phyloP scores from a whole-genome alignment of 2,329 filamentous ascomycete species.

The Orbilia ellipsospora region DNA sequence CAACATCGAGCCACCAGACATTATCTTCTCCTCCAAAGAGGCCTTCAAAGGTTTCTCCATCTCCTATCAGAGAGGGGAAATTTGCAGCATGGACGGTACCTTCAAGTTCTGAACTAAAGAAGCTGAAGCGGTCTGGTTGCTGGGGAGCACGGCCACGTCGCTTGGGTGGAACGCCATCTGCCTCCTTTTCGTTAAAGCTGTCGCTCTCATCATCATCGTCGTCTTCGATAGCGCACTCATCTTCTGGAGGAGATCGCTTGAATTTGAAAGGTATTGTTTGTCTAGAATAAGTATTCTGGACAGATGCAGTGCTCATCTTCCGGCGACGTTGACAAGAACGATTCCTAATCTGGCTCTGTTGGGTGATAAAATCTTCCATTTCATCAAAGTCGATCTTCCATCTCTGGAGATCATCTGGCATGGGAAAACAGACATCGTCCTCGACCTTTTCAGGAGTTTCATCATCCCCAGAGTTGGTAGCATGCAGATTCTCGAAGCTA shows the following conservation, averaged over 20 bases:
- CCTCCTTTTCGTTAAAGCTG: slow-evolving; percentile 38
- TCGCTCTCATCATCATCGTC: slow-evolving; percentile 45
- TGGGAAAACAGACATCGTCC: slow-evolving; percentile 88
- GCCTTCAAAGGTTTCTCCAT: slow-evolving; percentile 84
- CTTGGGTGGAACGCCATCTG: slow-evolving; percentile 24
- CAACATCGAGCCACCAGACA: slow-evolving; percentile 89
- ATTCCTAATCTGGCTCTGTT: slow-evolving; percentile 61
- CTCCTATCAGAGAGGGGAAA: slow-evolving; percentile 76
- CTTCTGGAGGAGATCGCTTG: slow-evolving; percentile 43
- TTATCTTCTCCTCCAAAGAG: slow-evolving; percentile 78
- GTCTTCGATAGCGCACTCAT: slow-evolving; percentile 46
- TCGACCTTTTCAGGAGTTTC: slow-evolving; percentile 77
- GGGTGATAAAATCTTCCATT: slow-evolving; percentile 86
- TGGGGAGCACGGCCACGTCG: slow-evolving; percentile 27
- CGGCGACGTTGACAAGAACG: slow-evolving; percentile 56
- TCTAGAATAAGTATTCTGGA: slow-evolving; percentile 52
- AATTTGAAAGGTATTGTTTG: slow-evolving; percentile 53
- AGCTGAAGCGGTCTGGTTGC: slow-evolving; percentile 83
- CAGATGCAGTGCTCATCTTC: slow-evolving; percentile 57
- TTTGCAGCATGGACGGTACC: slow-evolving; percentile 92
- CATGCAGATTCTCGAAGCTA: slow-evolving; percentile 64
- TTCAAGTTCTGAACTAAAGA: slow-evolving; percentile 95
- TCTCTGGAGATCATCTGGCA: slow-evolving; percentile 79
- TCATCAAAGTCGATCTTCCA: slow-evolving; percentile 90
- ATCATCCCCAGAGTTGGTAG: slow-evolving; percentile 70